A percentile compares a stretch with the other conserved stretches of the same genome.
phyloP scores from a whole-genome alignment of 352 stramenopile species.

The Pelagophyceae sp. region DNA sequence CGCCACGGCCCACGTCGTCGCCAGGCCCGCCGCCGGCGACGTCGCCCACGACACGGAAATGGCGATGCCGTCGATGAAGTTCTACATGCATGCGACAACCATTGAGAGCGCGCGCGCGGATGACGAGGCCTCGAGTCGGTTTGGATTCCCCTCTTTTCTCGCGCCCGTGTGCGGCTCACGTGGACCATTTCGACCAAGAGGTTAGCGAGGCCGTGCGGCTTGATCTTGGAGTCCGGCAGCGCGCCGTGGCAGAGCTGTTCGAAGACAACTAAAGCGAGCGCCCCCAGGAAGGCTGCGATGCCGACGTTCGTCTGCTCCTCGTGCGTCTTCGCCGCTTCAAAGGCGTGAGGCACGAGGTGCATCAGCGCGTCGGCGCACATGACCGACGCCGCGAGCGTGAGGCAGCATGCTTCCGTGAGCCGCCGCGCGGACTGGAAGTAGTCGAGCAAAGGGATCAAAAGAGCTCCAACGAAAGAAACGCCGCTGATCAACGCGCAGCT shows the following conservation, averaged over 20 bases:
- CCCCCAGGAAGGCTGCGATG: neutral
- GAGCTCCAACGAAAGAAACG: neutral
- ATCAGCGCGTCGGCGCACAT: slow-evolving; percentile 6
- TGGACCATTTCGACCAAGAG: neutral
- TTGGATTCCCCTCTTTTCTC: too few species aligned
- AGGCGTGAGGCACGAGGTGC: neutral
- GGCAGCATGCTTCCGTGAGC: neutral
- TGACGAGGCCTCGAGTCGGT: too few species aligned
- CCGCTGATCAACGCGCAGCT: neutral
- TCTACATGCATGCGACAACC: too few species aligned
- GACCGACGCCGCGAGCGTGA: neutral
- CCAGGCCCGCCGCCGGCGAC: neutral
- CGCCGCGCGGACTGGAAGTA: neutral
- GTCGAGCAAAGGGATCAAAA: neutral
- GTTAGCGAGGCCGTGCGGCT: neutral
- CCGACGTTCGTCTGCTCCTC: neutral
- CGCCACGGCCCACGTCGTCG: neutral
- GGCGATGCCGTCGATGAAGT: neutral
- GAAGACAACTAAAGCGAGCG: neutral
- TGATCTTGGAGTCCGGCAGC: neutral
- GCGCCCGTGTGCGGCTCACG: too few species aligned
- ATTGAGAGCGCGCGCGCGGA: too few species aligned
- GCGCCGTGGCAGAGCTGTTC: neutral
- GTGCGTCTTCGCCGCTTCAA: neutral
- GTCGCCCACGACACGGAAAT: neutral